A percentile compares a stretch with the other conserved stretches of the same genome.
phyloP scores from a whole-genome alignment of 2,329 filamentous ascomycete species.

The Paramyrothecium roridum region DNA sequence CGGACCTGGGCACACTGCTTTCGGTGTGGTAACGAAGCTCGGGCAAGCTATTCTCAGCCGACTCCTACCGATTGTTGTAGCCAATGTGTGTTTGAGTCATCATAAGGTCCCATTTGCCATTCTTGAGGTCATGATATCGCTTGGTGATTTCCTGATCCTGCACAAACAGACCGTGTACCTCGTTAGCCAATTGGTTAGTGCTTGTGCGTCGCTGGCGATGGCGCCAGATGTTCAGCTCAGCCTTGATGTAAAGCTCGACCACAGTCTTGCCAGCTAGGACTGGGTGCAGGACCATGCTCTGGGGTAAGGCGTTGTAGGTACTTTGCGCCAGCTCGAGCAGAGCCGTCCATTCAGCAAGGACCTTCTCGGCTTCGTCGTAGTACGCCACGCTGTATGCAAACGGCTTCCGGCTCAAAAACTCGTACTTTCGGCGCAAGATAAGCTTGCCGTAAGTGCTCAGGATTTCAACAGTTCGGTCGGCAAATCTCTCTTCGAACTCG shows the following conservation, averaged over 20 bases:
- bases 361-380: constrained; percentile 54
- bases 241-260: constrained; percentile 45
- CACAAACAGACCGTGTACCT: constrained; percentile 34
- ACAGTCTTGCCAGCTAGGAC: constrained; percentile 50
- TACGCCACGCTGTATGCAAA: constrained; percentile 49
- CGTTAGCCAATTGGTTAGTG: constrained; percentile 32
- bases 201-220: constrained; percentile 41
- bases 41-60: constrained; percentile 47
- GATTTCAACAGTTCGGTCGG: constrained; percentile 42
- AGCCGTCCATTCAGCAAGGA: constrained; percentile 47
- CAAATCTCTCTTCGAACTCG: constrained; percentile 44
- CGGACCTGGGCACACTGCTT: too few species aligned
- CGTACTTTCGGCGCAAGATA: constrained; percentile 30
- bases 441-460: constrained; percentile 41
- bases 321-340: constrained; percentile 41
- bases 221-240: constrained; percentile 41
- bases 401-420: constrained; percentile 25
- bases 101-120: constrained; percentile 36
- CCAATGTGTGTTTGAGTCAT: constrained; percentile 46
- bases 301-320: constrained; percentile 40
- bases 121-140: constrained; percentile 37
- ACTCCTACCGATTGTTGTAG: constrained; percentile 47
- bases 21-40: constrained; percentile 30
- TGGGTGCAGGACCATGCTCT: constrained; percentile 50
- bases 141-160: constrained; percentile 38